Evolutionary conservation across 768 basidiomycete species (phyloP).

Genomic region (Polyporus arcularius): DNA sequence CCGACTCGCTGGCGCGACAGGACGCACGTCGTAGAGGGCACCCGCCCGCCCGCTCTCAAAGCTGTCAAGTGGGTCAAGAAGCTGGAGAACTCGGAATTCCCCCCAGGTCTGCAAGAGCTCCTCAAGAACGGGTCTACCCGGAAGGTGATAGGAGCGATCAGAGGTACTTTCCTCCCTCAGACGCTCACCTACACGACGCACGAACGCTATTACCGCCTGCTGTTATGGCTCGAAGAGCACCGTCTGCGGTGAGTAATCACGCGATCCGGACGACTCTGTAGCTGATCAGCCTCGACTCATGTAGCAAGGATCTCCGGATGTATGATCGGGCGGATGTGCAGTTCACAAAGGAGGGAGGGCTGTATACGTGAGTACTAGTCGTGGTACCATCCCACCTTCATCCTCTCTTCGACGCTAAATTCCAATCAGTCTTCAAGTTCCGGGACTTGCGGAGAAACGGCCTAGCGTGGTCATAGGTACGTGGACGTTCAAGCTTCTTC

Average conservation of each 20-base stretch:
- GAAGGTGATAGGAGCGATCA: background rate
- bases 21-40: constrained; percentile 28
- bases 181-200: background rate
- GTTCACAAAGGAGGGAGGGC: constrained; percentile 36
- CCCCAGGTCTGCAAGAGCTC: background rate
- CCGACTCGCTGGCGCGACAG: constrained; percentile 9
- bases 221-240: background rate
- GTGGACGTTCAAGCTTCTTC: constrained; percentile 14
- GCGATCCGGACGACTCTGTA: background rate
- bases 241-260: background rate
- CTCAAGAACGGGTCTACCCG: background rate
- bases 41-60: constrained; percentile 23
- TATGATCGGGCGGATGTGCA: constrained; percentile 42
- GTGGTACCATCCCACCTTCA: background rate
- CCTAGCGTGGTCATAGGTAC: constrained; percentile 63
- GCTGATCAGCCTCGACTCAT: background rate
- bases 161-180: background rate
- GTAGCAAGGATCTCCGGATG: constrained; percentile 32
- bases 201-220: background rate
- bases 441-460: constrained; percentile 58
- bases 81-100: constrained; percentile 19
- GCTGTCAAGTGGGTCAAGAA: constrained; percentile 20
- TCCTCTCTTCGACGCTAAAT: background rate
- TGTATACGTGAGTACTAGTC: constrained; percentile 46
- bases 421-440: constrained; percentile 46